A percentile compares a stretch with the other conserved stretches of the same genome.
phyloP scores from a whole-genome alignment of 768 basidiomycete genomes.

The Trametes cinnabarina region DNA sequence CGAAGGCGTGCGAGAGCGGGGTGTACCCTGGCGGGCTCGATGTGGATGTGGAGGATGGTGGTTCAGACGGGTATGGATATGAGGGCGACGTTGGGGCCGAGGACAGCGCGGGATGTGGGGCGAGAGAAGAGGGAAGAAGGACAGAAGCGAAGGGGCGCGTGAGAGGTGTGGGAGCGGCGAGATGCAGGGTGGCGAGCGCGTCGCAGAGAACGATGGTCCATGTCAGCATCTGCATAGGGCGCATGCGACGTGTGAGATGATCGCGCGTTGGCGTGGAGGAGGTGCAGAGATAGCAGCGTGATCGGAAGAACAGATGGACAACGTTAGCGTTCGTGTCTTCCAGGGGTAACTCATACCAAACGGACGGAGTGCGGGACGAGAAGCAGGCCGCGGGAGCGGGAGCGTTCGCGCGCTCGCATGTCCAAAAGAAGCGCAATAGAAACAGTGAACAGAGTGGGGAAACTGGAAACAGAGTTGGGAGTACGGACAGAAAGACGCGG shows the following conservation, averaged over 20 bases:
- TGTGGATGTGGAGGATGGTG: neutral
- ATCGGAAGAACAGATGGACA: neutral
- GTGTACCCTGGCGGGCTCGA: neutral
- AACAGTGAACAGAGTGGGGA: neutral
- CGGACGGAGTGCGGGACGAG: conserved; percentile 2
- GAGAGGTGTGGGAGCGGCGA: conserved; percentile 20
- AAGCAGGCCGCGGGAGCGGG: neutral
- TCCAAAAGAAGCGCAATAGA: neutral
- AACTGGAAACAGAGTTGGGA: neutral
- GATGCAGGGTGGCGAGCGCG: conserved; percentile 19
- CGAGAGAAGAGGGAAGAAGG: conserved; percentile 11
- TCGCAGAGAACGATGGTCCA: conserved; percentile 23
- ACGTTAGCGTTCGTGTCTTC: conserved; percentile 5
- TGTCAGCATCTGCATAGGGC: conserved; percentile 21
- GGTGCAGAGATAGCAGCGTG: neutral
- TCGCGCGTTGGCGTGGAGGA: neutral
- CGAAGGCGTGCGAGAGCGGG: neutral
- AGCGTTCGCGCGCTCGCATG: neutral
- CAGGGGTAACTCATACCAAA: neutral
- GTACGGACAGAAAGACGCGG: neutral
- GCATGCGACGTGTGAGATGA: too few species aligned
- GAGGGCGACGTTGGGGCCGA: neutral
- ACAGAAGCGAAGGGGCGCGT: conserved; percentile 8
- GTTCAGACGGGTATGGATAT: neutral
- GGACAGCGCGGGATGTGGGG: neutral